Evolutionary conservation across 2,329 filamentous ascomycete genomes (phyloP), one percentile per base, ranked within the genome.

Genomic region (Pseudogymnoascus sp.): DNA sequence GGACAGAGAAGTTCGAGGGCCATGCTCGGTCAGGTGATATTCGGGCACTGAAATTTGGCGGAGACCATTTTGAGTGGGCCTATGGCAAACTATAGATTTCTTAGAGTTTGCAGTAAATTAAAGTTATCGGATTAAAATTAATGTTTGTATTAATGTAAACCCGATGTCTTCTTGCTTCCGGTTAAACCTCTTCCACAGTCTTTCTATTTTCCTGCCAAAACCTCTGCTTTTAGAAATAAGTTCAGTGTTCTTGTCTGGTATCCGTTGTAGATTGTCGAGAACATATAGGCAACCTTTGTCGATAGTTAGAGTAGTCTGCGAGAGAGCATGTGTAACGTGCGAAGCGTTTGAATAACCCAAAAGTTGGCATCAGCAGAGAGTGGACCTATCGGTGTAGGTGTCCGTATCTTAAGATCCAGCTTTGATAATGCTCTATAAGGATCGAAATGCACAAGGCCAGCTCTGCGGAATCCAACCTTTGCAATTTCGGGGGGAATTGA

Each of bases 1-100:
- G 81, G 5, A 78, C 76, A 2, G 81, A 83, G 71, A 75, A 76
- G 7, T 83, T 83, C 61, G 80, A 83, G 66, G 80, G 78, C 0
- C 80, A 83, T 70, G 80, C 80, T 0, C 68, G 79, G 17, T 81
- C 79, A 3, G 80, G 80, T 0, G 80, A 82, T 65, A 66, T 80
- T 10, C 69, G 80, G 7, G 79, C 79, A 21, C 21, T 21, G 21
- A 21, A 21, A 21, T 21, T 21, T 21, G 21, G 21, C 21, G 21
- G 21, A 21, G 21, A 21, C 21, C 21, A 21, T 21, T 21, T 21
- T 21, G 21, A 21, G 21, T 21, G 21, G 21, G 21, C 21, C 21
- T 21, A 21, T 21, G 21, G 21, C 21, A 21, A 21, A 21, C 21
- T 21, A 21, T 21, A 21, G 21, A 21, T 21, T 21, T 21, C 21